Base-by-base conservation (phyloP, 2,329 filamentous ascomycete species). In the Fusarium phyllophilum region DNA sequence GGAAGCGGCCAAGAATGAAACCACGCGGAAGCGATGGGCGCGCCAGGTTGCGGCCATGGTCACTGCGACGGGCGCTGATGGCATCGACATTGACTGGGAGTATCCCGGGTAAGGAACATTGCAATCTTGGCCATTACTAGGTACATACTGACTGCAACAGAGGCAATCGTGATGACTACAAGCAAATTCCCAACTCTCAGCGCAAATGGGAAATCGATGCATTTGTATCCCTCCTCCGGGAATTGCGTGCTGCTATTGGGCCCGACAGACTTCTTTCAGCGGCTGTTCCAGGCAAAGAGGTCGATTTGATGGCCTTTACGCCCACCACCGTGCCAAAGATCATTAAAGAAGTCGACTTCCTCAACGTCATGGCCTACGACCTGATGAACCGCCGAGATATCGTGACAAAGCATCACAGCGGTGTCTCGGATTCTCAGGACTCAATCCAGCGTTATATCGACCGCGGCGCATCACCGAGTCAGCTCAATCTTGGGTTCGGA, bases 151-250 rank as follows among this genome's bases (percentile, higher is more conserved):
- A 74, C 33, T 3, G 14, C 5, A n/a, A 6, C 8, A 87, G 87
- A 24, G 92, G 92, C 31, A 94, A 94, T 70, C 91, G 91, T 41
- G 87, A 90, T 26, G 91, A 94, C 81, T 94, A 94, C 83, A 93
- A 89, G 74, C 78, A 86, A 46, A 83, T 87, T 15, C 89, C 90
- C 20, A 94, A 94, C 79, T 84, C 85, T 0, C 80, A 87, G 34
- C 91, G 91, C 68, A 82, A 81, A 17, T 87, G 86, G 81, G 91
- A 94, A 79, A 89, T 93, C 66, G 83, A 87, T 33, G 89, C 88
- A 4, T 94, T 88, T 77, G 90, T 91, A 0, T 83, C 88, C 34
- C 84, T 94, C 13, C 84, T 94, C 8, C 78, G 83, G 18, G 88
- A 88, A 9, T 83, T 93, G 33, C 89, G 91, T 62, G 74, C 81